phyloP scores from a whole-genome alignment of 1,139 yeast genomes.

The Yamadazyma kanchanaburiensis region DNA sequence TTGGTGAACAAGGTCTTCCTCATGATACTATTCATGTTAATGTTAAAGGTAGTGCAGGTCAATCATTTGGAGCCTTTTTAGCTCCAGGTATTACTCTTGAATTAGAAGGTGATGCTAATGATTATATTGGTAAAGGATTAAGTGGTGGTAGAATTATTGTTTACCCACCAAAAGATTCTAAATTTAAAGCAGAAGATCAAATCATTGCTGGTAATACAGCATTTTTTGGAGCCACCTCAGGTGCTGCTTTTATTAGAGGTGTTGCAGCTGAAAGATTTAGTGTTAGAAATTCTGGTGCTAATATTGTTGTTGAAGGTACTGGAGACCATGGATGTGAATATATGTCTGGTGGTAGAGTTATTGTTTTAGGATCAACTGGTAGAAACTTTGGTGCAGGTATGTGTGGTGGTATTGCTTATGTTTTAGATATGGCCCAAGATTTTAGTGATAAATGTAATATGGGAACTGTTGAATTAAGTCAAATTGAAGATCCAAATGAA shows the following conservation, averaged over 20 bases:
- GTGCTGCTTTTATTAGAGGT: constrained; percentile 92
- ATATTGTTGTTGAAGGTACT: constrained; percentile 93
- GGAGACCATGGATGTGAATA: constrained; percentile 99
- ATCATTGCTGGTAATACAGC: constrained; percentile 97
- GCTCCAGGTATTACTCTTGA: constrained; percentile 96
- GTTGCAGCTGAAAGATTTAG: constrained; percentile 98
- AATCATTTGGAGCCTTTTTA: constrained; percentile 95
- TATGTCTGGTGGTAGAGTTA: constrained; percentile 99
- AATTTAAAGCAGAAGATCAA: constrained; percentile 92
- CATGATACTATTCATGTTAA: constrained; percentile 95
- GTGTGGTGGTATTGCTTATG: constrained; percentile 99
- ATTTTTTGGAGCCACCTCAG: constrained; percentile 96
- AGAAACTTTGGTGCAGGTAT: constrained; percentile 98
- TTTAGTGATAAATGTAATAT: constrained; percentile 76
- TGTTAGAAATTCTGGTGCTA: constrained; percentile 97
- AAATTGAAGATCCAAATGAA: constrained; percentile 82
- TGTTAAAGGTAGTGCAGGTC: constrained; percentile 93
- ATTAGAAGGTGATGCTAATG: constrained; percentile 96
- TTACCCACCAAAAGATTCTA: constrained; percentile 83
- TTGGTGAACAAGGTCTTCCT: constrained; percentile 92
- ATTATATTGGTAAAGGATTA: constrained; percentile 95
- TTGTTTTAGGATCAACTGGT: constrained; percentile 87
- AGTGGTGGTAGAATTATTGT: constrained; percentile 93
- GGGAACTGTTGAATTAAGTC: constrained; percentile 77
- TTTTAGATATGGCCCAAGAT: constrained; percentile 92